Conservation (phyloP, 345 rosid genomes). For the Draba incana region DNA sequence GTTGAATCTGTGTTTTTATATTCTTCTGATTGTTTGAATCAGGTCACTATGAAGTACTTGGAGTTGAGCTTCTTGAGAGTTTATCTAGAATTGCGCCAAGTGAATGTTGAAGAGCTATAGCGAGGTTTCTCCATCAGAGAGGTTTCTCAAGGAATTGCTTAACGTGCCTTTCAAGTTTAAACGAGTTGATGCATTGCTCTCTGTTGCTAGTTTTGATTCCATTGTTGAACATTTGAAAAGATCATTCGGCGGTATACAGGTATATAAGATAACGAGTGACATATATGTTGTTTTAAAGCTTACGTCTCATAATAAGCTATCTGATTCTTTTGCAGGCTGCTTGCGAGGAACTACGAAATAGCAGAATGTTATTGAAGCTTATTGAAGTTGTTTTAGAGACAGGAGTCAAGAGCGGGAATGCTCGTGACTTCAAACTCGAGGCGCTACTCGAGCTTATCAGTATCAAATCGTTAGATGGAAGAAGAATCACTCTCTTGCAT, state of each 20-base stretch:
- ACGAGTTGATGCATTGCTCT: constrained; percentile 35
- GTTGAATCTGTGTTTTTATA: constrained; percentile 14
- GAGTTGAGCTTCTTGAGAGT: constrained; percentile 89
- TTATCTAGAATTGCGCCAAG: constrained; percentile 80
- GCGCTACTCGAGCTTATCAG: constrained; percentile 65
- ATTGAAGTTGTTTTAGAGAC: constrained; percentile 66
- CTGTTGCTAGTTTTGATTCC: constrained; percentile 24
- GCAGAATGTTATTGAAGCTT: constrained; percentile 68
- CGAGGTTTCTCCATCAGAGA: constrained; percentile 44
- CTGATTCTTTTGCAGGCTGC: constrained; percentile 56
- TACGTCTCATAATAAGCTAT: background rate
- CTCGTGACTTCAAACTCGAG: constrained; percentile 75
- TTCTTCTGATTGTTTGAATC: constrained; percentile 15
- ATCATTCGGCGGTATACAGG: constrained; percentile 33
- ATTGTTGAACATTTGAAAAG: constrained; percentile 6
- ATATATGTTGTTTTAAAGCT: background rate
- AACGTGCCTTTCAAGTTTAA: constrained; percentile 37
- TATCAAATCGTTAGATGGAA: constrained; percentile 66
- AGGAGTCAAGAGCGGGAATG: constrained; percentile 68
- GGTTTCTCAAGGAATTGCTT: constrained; percentile 41
- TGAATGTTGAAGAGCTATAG: constrained; percentile 70
- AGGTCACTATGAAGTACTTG: constrained; percentile 82
- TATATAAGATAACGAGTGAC: background rate
- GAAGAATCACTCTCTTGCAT: constrained; percentile 61
- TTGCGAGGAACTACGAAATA: constrained; percentile 58